phyloP scores from a whole-genome alignment of 768 basidiomycete genomes.

The Hygrocybe punicea region DNA sequence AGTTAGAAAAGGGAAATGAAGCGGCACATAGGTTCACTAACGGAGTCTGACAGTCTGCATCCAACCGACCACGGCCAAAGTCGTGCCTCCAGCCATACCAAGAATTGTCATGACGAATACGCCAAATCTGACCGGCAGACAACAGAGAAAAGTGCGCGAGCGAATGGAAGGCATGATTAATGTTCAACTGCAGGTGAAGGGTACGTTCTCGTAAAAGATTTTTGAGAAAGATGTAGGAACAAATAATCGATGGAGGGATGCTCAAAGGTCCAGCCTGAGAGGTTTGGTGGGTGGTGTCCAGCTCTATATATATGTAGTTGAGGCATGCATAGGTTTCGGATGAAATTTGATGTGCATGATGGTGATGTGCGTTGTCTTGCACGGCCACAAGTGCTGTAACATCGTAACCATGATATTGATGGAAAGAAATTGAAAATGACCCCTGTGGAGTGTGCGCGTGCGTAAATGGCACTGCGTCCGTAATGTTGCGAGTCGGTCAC shows the following conservation, averaged over 20 bases:
- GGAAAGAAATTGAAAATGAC: too few relatives aligned
- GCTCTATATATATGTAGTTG: neutral
- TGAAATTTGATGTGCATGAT: neutral
- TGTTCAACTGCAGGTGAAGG: neutral
- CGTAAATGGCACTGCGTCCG: too few relatives aligned
- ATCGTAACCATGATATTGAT: too few relatives aligned
- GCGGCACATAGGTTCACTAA: conserved; percentile 21
- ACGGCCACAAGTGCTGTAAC: too few relatives aligned
- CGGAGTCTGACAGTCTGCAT: conserved; percentile 27
- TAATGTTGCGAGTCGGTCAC: too few relatives aligned
- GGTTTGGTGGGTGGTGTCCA: neutral
- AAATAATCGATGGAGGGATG: neutral
- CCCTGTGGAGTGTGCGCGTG: too few relatives aligned
- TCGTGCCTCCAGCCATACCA: conserved; percentile 41
- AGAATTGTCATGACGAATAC: conserved; percentile 34
- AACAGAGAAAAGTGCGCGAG: conserved; percentile 5
- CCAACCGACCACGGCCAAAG: conserved; percentile 39
- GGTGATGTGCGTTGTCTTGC: too few relatives aligned
- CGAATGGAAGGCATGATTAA: conserved; percentile 3
- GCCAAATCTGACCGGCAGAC: conserved; percentile 10
- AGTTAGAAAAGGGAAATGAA: neutral
- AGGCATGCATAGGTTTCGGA: neutral
- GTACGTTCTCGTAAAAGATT: neutral
- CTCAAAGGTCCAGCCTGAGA: conserved; percentile 1
- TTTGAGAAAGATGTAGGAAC: neutral